Evolutionary conservation across 148 eudicot genomes (phyloP), one percentile per base, ranked within the genome.

Genomic region (Chenopodium berlandieri): DNA sequence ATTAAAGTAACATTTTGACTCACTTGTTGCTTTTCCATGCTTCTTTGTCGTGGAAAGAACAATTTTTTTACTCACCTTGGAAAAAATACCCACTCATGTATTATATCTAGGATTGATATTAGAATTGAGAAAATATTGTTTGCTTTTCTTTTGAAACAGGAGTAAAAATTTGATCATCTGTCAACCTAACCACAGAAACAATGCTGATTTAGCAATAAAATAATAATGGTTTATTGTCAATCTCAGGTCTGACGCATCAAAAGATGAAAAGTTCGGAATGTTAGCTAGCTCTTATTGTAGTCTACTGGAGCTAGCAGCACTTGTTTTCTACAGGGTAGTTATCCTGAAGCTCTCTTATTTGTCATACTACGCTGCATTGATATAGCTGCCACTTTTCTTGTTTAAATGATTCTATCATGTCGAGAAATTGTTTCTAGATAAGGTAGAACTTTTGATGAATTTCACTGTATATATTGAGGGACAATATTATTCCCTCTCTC

Each of bases 301-400:
- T 76, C 58, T 91, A 81, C 78, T 91, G 90, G 97, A 96, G 87
- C 95, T 96, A 87, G 90, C 95, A 4, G 95, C 99, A 40, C 88
- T 92, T 82, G 95, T 94, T 80, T 89, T 96, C 71, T 91, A 87
- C 83, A 91, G 95, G 97, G 99, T 96, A 90, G 58, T 80, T 75
- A 65, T 30, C 37, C 37, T 52, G 71, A 54, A 74, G 19, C 76
- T 79, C 54, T 69, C 71, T 30, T 70, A 74, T 30, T 22, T 77
- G 30, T 77, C 52, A 52, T 32, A 31, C 40, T 60, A 40, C 56
- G 62, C 23, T 20, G 25, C 48, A 54, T 19, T 27, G 32, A 23
- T 73, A 4, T 73, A 20, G 58, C 48, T 48, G 22, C 46, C 32
- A 73, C 52, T 22, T 10, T 44, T 19, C 50, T 44, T 40, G 7